Evolutionary conservation across 73 alveolate species (phyloP).

Genomic region (Paramecium octaurelia): DNA sequence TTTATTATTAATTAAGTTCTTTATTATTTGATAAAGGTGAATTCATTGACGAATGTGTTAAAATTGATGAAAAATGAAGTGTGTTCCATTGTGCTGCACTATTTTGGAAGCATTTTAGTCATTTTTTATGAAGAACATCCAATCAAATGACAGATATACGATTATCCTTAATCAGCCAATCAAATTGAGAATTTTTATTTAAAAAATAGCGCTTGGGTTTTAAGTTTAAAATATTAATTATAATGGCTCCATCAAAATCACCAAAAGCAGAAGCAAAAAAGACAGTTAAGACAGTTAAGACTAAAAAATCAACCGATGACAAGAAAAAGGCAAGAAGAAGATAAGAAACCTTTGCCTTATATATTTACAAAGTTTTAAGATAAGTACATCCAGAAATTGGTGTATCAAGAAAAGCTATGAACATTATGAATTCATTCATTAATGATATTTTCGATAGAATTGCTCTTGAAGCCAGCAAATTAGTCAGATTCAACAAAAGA

Average conservation of each 20-base stretch:
- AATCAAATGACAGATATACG: neutral
- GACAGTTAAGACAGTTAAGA: slow-evolving; percentile 64
- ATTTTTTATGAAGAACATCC: neutral
- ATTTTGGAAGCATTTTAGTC: neutral
- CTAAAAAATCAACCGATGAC: slow-evolving; percentile 54
- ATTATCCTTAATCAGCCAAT: slow-evolving; percentile 45
- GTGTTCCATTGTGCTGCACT: slow-evolving; percentile 15
- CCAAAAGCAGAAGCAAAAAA: slow-evolving; percentile 64
- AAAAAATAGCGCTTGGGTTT: neutral
- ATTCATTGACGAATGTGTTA: neutral
- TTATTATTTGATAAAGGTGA: neutral
- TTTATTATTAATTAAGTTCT: neutral
- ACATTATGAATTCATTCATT: slow-evolving; percentile 74
- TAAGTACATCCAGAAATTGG: slow-evolving; percentile 80
- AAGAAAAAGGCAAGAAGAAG: slow-evolving; percentile 66
- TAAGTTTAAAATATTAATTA: slow-evolving; percentile 8
- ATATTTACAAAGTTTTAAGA: slow-evolving; percentile 73
- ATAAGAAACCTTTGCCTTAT: slow-evolving; percentile 72
- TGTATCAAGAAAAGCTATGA: slow-evolving; percentile 75
- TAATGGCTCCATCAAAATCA: slow-evolving; percentile 66
- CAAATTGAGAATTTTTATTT: neutral
- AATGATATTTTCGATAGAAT: slow-evolving; percentile 75
- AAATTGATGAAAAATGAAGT: neutral
- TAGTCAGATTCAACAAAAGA: slow-evolving; percentile 70
- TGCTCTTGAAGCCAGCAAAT: slow-evolving; percentile 72